Evolutionary conservation across 768 basidiomycete species (phyloP), one percentile per base, ranked within the genome.

Genomic region (Naganishia onofrii): DNA sequence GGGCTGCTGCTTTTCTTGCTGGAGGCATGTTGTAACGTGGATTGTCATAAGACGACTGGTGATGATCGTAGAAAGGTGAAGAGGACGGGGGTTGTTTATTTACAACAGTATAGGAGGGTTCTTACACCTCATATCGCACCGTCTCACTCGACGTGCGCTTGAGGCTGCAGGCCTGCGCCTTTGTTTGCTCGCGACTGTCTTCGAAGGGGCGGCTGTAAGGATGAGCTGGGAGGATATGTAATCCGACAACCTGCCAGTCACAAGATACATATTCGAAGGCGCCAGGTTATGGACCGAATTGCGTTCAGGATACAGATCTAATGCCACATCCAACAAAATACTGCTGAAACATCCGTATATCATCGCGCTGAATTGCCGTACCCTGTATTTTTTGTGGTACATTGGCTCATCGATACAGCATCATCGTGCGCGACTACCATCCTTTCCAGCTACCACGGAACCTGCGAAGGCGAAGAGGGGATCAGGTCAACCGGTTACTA

Each of bases 391-490:
- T 36, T 6, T 36, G 36, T 12, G 36, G 12, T 36, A 12, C 36
- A 36, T 36, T 36, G 12, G 36, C 6, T 5, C 36, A 36, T 6
- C 12, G 12, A 12, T 6, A 36, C 36, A 36, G 36, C 36, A 36
- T 6, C 12, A 6, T 36, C 12, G 36, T 5, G 12, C 36, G 36
- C 36, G 12, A 36, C 12, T 12, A 36, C 36, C 36, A 36, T 12
- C 46, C 65, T 53, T 66, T 66, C 65, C 65, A 66, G 13, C 26
- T 31, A 23, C 51, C 66, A n/a, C 51, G 52, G 28, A 67, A 53
- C 23, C 66, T 67, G 23, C 15, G 26, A 28, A 23, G 19, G 52
- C 19, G 12, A 5, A 1, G 54, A 1, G 12, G 15, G 26, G 21
- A 26, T n/a, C 28, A 2, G 42, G 2, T 21, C 1, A 19, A 3